Conservation (phyloP, 805 yeast genomes). For the Kazachstania kunashirensis region DNA sequence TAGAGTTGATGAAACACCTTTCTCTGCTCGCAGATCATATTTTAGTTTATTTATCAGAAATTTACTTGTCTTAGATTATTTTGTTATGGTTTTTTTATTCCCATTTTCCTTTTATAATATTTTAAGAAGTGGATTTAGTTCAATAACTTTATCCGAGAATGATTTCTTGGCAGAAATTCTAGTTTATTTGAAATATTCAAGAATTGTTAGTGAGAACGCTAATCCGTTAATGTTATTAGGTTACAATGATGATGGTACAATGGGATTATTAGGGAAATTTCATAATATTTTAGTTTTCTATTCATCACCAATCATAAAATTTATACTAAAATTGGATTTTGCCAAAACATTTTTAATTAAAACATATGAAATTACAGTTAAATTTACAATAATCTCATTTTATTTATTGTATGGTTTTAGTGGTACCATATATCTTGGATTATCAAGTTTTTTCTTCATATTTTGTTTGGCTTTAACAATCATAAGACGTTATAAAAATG, state of each 20-base stretch:
- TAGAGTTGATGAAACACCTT: constrained; percentile 5
- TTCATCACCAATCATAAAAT: constrained; percentile 14
- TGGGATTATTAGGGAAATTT: constrained; percentile 24
- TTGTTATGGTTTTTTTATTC: constrained; percentile 21
- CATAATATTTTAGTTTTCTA: constrained; percentile 26
- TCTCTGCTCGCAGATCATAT: constrained; percentile 15
- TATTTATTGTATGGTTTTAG: constrained; percentile 23
- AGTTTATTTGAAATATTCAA: constrained; percentile 16
- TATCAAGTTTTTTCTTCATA: constrained; percentile 26
- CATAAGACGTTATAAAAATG: constrained; percentile 20
- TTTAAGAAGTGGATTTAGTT: constrained; percentile 21
- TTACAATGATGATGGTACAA: constrained; percentile 8
- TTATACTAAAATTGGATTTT: background rate
- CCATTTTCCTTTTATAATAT: constrained; percentile 28
- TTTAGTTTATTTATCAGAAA: constrained; percentile 19
- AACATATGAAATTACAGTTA: constrained; percentile 14
- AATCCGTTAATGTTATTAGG: constrained; percentile 7
- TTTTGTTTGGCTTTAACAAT: constrained; percentile 23
- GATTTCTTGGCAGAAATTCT: constrained; percentile 23
- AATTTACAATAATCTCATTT: constrained; percentile 13
- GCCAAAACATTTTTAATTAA: background rate
- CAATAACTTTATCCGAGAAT: constrained; percentile 23
- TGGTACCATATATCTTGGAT: constrained; percentile 23
- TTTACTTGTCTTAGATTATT: constrained; percentile 22
- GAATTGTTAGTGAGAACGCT: constrained; percentile 26